These are phyloP conservation scores for Celoporthe dispersa DNA, from an alignment of 2,329 filamentous ascomycete genomes.

Conservation along the genomic window DNA sequence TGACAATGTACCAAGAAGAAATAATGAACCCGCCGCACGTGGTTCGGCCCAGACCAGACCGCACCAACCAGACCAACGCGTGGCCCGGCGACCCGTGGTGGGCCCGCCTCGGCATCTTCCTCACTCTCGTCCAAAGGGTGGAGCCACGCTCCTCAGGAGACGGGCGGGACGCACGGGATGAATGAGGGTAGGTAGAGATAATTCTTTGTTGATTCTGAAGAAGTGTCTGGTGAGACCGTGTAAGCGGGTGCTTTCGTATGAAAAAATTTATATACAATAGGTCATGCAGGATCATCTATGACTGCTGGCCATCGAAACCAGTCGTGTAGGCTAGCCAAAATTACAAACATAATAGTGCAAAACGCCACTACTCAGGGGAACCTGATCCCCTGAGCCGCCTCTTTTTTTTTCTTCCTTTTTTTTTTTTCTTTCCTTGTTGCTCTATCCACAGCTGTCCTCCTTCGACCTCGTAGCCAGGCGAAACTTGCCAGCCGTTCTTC, in stretches of 20 bases:
- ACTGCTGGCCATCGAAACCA: conserved; percentile 8
- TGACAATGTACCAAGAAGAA: background rate
- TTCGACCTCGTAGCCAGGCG: background rate
- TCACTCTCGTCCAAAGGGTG: background rate
- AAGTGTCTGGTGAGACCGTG: background rate
- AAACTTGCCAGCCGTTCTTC: background rate
- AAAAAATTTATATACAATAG: background rate
- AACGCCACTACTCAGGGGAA: background rate
- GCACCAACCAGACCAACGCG: background rate
- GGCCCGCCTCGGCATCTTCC: background rate
- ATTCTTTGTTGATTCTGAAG: background rate
- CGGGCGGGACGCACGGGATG: background rate
- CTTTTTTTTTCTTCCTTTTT: background rate
- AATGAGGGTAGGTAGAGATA: background rate
- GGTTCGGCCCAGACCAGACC: background rate
- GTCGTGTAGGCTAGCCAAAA: conserved; percentile 2
- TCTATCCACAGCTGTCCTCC: background rate
- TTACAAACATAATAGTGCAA: background rate
- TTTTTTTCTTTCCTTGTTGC: background rate
- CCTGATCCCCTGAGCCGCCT: background rate
- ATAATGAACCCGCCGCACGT: background rate
- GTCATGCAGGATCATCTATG: conserved; percentile 1
- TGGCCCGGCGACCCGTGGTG: background rate
- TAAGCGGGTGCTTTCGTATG: background rate
- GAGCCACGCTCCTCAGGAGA: background rate